These are phyloP conservation scores for Skeletonema menzelii DNA, from an alignment of 108 stramenopile genomes.

Conservation along the genomic window DNA sequence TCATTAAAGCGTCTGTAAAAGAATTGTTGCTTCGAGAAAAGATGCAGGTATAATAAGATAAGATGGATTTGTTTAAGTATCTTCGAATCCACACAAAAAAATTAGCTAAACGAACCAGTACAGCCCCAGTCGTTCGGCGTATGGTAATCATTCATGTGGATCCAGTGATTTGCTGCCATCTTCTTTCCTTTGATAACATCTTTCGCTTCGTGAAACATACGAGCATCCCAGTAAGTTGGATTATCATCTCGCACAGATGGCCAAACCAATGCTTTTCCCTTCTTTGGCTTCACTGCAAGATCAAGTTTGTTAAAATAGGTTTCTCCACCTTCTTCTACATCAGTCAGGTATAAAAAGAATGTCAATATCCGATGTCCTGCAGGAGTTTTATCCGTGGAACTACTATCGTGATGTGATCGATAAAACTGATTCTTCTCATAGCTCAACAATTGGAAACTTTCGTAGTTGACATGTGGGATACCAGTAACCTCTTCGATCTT, in stretches of 20 bases:
- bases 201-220: constrained; percentile 71
- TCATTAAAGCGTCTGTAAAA: constrained; percentile 3
- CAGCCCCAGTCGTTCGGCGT: constrained; percentile 79
- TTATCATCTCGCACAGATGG: constrained; percentile 66
- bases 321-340: constrained; percentile 90
- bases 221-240: constrained; percentile 46
- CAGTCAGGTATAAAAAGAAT: constrained; percentile 82
- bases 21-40: not conserved
- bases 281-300: constrained; percentile 55
- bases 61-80: not conserved
- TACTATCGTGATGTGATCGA: constrained; percentile 75
- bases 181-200: constrained; percentile 78
- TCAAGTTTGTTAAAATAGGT: constrained; percentile 71
- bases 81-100: not conserved
- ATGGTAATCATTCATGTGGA: constrained; percentile 70
- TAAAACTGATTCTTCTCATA: constrained; percentile 62
- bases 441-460: constrained; percentile 60
- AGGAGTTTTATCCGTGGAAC: constrained; percentile 46
- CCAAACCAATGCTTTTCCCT: constrained; percentile 79
- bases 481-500: constrained; percentile 58
- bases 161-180: constrained; percentile 85
- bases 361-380: constrained; percentile 84
- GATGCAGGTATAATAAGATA: not conserved
- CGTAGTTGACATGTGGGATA: constrained; percentile 58
- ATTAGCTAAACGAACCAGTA: constrained; percentile 45